These are phyloP conservation scores for Euptelea pleiosperma DNA, from an alignment of 164 flowering plant genomes.

Conservation along the genomic window DNA sequence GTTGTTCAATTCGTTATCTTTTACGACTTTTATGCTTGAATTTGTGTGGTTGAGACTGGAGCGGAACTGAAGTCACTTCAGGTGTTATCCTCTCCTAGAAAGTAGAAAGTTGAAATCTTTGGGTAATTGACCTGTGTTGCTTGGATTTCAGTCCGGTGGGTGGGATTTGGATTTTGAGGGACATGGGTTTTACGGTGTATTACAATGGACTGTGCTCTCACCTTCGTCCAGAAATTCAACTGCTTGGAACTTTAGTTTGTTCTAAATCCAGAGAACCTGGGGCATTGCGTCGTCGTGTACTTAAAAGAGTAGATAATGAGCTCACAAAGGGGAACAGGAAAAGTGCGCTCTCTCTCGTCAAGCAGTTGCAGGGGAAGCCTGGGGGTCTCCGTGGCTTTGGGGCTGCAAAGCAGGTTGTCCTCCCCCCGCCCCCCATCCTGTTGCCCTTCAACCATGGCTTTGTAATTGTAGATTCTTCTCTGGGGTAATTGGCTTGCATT, in stretches of 20 bases:
- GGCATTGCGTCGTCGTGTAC: conserved; percentile 20
- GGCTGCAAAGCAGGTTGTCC: conserved; percentile 25
- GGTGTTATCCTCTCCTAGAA: background rate
- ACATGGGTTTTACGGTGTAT: conserved; percentile 2
- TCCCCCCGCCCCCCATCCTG: no score
- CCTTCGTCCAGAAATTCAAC: background rate
- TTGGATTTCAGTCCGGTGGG: no score
- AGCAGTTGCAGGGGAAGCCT: conserved; percentile 31
- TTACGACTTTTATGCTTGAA: background rate
- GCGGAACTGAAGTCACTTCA: background rate
- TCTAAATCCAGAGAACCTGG: background rate
- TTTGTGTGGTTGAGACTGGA: background rate
- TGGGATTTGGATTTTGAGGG: background rate
- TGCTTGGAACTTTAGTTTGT: background rate
- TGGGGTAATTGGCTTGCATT: no score
- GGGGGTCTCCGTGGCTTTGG: conserved; percentile 36
- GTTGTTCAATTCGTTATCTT: background rate
- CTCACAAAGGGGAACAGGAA: conserved; percentile 25
- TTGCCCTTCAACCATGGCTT: no score
- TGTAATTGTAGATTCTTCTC: no score
- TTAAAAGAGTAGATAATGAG: conserved; percentile 27
- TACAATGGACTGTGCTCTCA: conserved; percentile 2
- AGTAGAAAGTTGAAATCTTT: background rate
- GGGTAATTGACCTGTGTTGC: background rate
- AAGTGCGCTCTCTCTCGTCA: conserved; percentile 27